These are phyloP conservation scores for Gossypium schwendimanii DNA, from an alignment of 441 rosid genomes.

Conservation along the genomic window DNA sequence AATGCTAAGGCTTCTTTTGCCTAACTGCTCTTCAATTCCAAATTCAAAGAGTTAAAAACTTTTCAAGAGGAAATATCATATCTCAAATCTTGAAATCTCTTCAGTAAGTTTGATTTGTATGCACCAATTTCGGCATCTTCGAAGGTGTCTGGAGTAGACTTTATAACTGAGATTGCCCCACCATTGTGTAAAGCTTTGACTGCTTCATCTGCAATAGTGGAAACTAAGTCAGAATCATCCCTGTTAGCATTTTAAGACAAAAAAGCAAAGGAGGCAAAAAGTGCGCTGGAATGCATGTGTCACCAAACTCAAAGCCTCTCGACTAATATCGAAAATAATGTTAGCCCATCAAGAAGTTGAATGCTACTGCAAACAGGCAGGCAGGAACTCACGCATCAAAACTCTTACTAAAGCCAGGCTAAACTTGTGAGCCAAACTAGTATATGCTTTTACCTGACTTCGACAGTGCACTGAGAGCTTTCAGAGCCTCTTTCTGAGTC, in stretches of 20 bases:
- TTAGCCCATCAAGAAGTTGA: background rate
- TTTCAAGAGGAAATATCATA: slow-evolving; percentile 16
- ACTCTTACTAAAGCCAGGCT: background rate
- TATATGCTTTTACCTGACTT: slow-evolving; percentile 39
- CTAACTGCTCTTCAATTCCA: background rate
- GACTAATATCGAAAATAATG: background rate
- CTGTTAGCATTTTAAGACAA: background rate
- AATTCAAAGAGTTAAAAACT: background rate
- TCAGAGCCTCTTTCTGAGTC: slow-evolving; percentile 75
- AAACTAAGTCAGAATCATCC: slow-evolving; percentile 3
- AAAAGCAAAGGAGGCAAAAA: background rate
- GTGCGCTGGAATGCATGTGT: background rate
- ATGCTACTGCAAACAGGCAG: background rate
- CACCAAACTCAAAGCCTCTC: background rate
- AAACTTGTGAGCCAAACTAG: background rate
- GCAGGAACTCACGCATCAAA: background rate
- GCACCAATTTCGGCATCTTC: slow-evolving; percentile 50
- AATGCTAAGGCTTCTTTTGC: background rate
- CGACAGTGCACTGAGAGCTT: slow-evolving; percentile 72
- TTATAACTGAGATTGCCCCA: slow-evolving; percentile 52
- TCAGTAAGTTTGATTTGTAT: slow-evolving; percentile 53
- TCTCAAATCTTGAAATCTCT: slow-evolving; percentile 56
- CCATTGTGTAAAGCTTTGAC: slow-evolving; percentile 45
- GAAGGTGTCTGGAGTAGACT: slow-evolving; percentile 44
- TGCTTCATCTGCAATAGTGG: slow-evolving; percentile 60